A percentile compares a stretch with the other conserved stretches of the same genome.
phyloP scores from a whole-genome alignment of 495 filamentous ascomycete species.

The Neurospora sp. region DNA sequence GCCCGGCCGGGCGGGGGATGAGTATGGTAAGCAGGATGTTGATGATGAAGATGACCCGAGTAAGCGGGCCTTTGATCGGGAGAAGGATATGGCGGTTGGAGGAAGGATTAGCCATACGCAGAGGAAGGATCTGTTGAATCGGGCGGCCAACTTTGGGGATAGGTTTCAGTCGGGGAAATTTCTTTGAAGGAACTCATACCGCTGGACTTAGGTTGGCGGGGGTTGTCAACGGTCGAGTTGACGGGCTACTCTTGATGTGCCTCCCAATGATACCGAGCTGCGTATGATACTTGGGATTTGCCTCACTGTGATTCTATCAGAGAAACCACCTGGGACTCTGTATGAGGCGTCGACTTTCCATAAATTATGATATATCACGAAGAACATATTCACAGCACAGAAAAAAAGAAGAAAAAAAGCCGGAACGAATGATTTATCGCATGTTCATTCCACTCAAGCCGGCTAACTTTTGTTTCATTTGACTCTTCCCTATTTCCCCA shows the following conservation, averaged over 20 bases:
- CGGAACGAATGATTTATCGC: background rate
- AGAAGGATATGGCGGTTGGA: slow-evolving; percentile 85
- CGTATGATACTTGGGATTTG: background rate
- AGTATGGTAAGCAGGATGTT: slow-evolving; percentile 33
- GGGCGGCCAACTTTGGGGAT: slow-evolving; percentile 71
- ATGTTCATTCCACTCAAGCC: background rate
- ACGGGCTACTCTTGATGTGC: background rate
- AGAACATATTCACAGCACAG: background rate
- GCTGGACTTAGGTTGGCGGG: background rate
- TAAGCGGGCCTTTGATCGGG: slow-evolving; percentile 74
- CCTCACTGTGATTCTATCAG: background rate
- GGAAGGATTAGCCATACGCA: slow-evolving; percentile 62
- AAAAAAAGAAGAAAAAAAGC: no score
- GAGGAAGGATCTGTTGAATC: slow-evolving; percentile 68
- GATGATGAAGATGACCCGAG: slow-evolving; percentile 87
- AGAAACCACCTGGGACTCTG: background rate
- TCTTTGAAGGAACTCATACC: slow-evolving; percentile 21
- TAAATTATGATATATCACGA: background rate
- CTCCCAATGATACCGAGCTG: background rate
- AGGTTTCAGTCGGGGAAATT: slow-evolving; percentile 74
- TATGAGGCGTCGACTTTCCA: background rate
- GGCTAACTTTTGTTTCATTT: background rate
- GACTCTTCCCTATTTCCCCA: background rate
- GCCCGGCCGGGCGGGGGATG: slow-evolving; percentile 3
- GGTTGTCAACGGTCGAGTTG: no score